These are phyloP conservation scores for Rosa chinensis DNA, from an alignment of 306 rosid species.

Conservation along the genomic window DNA sequence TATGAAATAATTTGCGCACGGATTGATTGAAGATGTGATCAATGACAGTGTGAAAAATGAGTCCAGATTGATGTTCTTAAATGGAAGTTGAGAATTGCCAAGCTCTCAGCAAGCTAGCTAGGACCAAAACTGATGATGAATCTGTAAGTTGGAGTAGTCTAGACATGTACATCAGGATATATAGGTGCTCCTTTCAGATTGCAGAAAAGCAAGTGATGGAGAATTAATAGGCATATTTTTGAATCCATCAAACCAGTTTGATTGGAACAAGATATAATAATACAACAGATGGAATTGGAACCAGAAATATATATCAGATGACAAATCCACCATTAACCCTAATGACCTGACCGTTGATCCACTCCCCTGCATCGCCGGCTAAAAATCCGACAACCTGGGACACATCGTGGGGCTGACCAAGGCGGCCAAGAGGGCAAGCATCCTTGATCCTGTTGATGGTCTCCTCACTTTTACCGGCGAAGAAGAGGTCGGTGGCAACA, in stretches of 20 bases:
- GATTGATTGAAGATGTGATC: background rate
- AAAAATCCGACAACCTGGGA: conserved; percentile 44
- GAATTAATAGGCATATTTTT: too few relatives aligned
- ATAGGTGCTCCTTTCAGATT: too few relatives aligned
- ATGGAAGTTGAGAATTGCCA: too few relatives aligned
- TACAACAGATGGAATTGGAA: background rate
- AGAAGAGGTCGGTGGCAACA: conserved; percentile 46
- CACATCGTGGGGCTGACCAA: conserved; percentile 47
- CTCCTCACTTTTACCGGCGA: conserved; percentile 41
- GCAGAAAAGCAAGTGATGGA: too few relatives aligned
- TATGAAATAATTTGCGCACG: background rate
- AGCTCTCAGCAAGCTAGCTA: too few relatives aligned
- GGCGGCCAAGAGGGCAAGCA: conserved; percentile 44
- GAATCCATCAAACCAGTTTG: too few relatives aligned
- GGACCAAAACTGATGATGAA: too few relatives aligned
- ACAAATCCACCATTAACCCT: conserved; percentile 45
- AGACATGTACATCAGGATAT: too few relatives aligned
- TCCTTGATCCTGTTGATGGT: conserved; percentile 21
- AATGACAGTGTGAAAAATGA: too few relatives aligned
- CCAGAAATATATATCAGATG: background rate
- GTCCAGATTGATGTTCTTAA: too few relatives aligned
- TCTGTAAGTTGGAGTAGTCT: too few relatives aligned
- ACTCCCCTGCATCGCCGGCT: conserved; percentile 46
- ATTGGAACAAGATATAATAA: background rate
- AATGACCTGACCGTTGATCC: conserved; percentile 58